Percentiles rank a stretch among this genome's conserved stretches.
phyloP scores from a whole-genome alignment of 345 rosid genomes.

The Mangifera indica region DNA sequence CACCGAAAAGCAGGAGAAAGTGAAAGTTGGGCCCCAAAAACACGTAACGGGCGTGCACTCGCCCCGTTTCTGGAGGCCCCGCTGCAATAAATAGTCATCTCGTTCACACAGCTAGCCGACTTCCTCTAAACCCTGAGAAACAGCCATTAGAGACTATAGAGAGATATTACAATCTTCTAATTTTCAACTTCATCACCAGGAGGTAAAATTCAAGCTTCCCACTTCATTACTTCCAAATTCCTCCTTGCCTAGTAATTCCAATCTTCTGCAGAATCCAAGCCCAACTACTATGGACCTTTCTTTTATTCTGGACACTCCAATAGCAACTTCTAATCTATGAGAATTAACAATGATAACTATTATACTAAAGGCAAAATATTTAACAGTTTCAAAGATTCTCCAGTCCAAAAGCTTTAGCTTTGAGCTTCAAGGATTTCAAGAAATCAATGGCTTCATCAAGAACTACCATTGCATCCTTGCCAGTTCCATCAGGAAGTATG shows the following conservation, averaged over 20 bases:
- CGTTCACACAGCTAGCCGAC: constrained; percentile 29
- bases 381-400: constrained; percentile 23
- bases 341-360: neutral
- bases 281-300: neutral
- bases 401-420: constrained; percentile 49
- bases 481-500: constrained; percentile 62
- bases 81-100: constrained; percentile 24
- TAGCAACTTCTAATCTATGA: constrained; percentile 3
- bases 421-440: constrained; percentile 57
- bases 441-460: constrained; percentile 70
- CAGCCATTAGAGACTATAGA: constrained; percentile 6
- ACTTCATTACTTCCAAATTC: constrained; percentile 2
- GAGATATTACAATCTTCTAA: constrained; percentile 14
- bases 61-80: constrained; percentile 30
- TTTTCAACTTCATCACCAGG: constrained; percentile 18
- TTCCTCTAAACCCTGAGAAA: constrained; percentile 34
- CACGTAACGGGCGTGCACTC: constrained; percentile 40
- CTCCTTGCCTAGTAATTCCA: constrained; percentile 2
- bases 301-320: constrained; percentile 29
- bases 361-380: constrained; percentile 1
- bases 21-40: constrained; percentile 43
- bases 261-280: constrained; percentile 6
- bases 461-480: constrained; percentile 53
- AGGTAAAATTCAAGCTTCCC: too few species aligned
- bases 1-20: constrained; percentile 27